Evolutionary conservation across 2,329 filamentous ascomycete genomes (phyloP).

Genomic region (Aspergillus novoparasiticus): DNA sequence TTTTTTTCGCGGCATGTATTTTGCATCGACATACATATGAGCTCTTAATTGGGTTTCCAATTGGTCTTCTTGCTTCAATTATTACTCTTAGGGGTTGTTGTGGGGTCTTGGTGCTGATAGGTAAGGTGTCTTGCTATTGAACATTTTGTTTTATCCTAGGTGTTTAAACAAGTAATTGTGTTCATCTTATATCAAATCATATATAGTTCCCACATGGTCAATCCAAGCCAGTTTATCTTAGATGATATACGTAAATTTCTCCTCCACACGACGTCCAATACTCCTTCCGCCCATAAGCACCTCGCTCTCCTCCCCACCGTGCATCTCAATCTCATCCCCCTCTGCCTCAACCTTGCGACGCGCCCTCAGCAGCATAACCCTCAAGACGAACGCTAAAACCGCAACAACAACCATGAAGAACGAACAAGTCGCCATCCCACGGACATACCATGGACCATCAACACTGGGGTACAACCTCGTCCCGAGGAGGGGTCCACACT

Average conservation of each 20-base stretch:
- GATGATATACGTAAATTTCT: constrained; percentile 32
- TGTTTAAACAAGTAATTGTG: neutral
- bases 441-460: constrained; percentile 64
- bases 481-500: constrained; percentile 68
- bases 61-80: neutral
- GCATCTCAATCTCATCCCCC: constrained; percentile 16
- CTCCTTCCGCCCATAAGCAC: constrained; percentile 30
- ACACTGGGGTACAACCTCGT: constrained; percentile 63
- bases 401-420: constrained; percentile 65
- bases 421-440: constrained; percentile 65
- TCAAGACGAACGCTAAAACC: constrained; percentile 56
- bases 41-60: neutral
- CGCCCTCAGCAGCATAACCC: constrained; percentile 54
- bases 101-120: neutral
- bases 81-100: neutral
- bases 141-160: neutral
- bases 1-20: neutral
- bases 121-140: neutral
- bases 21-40: neutral
- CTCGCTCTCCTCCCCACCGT: constrained; percentile 30
- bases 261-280: constrained; percentile 17
- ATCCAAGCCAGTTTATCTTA: neutral
- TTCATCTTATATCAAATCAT: neutral
- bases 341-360: constrained; percentile 43
- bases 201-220: neutral